Conservation (phyloP, 768 basidiomycete species). For the Rhizopogon sp. region DNA sequence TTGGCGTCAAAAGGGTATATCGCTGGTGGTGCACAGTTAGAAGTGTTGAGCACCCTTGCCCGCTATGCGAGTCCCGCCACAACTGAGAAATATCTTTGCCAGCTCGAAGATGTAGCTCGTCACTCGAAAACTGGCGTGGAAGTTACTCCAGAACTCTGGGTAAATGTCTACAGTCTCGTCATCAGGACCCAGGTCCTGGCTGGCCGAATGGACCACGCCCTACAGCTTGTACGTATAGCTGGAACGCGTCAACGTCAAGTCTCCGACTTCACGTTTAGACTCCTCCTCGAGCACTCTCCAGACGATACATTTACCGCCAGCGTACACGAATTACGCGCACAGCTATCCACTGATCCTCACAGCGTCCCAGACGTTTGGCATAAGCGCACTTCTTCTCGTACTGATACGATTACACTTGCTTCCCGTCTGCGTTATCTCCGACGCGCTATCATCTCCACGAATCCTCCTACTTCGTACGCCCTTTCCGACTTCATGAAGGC, state of each 20-base stretch:
- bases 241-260: conserved; percentile 25
- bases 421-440: conserved; percentile 21
- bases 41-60: conserved; percentile 34
- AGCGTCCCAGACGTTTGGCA: background rate
- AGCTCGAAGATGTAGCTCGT: conserved; percentile 17
- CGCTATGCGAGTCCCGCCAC: conserved; percentile 35
- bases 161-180: conserved; percentile 29
- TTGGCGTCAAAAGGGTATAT: conserved; percentile 45
- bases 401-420: conserved; percentile 6
- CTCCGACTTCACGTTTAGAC: conserved; percentile 30
- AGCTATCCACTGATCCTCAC: background rate
- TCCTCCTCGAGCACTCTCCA: conserved; percentile 22
- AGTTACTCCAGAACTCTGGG: conserved; percentile 1
- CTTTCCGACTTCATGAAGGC: conserved; percentile 14
- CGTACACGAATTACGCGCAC: conserved; percentile 3
- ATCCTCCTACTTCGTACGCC: conserved; percentile 16
- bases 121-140: background rate
- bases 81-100: conserved; percentile 33
- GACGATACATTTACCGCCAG: conserved; percentile 11
- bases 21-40: conserved; percentile 11
- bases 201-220: conserved; percentile 35
- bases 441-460: conserved; percentile 15
- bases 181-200: conserved; percentile 36
- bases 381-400: background rate
- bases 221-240: conserved; percentile 39